Evolutionary conservation across 176 grass and related monocot genomes (phyloP).

Genomic region (Aegilops longissima): DNA sequence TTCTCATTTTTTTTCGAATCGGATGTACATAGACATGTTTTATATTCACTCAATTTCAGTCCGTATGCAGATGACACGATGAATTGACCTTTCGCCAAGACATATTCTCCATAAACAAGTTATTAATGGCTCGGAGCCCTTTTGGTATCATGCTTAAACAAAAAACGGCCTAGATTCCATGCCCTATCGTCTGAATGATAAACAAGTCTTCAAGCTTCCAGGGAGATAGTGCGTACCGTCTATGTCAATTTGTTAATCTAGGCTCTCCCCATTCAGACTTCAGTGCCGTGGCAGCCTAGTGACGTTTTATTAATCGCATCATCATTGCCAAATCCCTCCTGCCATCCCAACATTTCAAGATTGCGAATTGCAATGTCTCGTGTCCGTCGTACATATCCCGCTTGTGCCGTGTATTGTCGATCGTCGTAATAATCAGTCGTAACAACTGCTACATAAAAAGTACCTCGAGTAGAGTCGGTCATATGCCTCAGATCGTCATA

Average conservation of each 20-base stretch:
- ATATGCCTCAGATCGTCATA: no score
- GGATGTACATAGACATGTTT: no score
- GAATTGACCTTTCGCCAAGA: neutral
- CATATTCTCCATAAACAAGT: neutral
- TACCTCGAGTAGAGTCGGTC: no score
- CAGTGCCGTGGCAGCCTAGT: neutral
- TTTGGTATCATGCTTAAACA: slow-evolving; percentile 17
- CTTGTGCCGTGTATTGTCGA: no score
- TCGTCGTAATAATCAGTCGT: no score
- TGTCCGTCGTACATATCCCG: neutral
- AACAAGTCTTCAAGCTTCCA: neutral
- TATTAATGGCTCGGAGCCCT: neutral
- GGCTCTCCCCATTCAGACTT: neutral
- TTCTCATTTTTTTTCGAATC: no score
- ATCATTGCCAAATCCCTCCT: neutral
- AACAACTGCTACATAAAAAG: no score
- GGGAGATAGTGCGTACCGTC: neutral
- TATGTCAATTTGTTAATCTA: neutral
- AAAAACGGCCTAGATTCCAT: slow-evolving; percentile 28
- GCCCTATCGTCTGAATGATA: neutral
- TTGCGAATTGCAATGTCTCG: neutral
- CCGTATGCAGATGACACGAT: neutral
- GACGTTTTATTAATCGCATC: neutral
- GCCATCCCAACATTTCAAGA: neutral
- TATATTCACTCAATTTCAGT: no score